Conservation (phyloP, 768 basidiomycete genomes). For the Lactarius trivialis region DNA sequence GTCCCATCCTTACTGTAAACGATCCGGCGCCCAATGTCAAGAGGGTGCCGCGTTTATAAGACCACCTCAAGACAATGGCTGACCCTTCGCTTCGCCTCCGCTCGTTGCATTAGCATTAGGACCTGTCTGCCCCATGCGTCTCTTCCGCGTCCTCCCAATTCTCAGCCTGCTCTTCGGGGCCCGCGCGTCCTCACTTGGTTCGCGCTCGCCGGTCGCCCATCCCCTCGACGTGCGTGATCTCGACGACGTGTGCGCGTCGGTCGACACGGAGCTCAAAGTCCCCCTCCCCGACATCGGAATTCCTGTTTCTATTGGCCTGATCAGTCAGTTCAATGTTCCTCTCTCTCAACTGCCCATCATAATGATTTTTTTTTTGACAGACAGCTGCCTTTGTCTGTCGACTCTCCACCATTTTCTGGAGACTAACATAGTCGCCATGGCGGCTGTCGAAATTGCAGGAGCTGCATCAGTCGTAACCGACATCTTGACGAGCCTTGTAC, state of each 20-base stretch:
- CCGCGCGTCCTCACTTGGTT: constrained; percentile 5
- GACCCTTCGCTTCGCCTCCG: not conserved
- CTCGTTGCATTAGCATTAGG: not conserved
- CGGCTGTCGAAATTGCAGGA: constrained; percentile 29
- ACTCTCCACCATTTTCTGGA: constrained; percentile 32
- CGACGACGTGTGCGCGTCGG: constrained; percentile 39
- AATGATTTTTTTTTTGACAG: constrained; percentile 27
- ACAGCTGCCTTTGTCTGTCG: constrained; percentile 41
- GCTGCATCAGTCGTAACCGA: constrained; percentile 27
- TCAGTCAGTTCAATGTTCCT: constrained; percentile 24
- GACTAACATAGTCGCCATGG: constrained; percentile 29
- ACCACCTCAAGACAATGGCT: not conserved
- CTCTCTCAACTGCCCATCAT: not conserved
- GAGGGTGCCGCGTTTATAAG: not conserved
- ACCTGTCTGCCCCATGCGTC: constrained; percentile 3
- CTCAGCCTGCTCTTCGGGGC: constrained; percentile 10
- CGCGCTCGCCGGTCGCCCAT: constrained; percentile 1
- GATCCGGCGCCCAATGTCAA: not conserved
- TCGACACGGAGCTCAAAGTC: constrained; percentile 32
- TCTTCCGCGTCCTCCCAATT: constrained; percentile 4
- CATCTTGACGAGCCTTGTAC: constrained; percentile 34
- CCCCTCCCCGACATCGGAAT: constrained; percentile 28
- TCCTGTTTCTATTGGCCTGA: constrained; percentile 28
- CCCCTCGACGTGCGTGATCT: constrained; percentile 11
- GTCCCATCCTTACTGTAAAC: not conserved